A percentile compares a stretch with the other conserved stretches of the same genome.
Conservation (phyloP, 2,329 filamentous ascomycete genomes). For the Aspergillus aculeatus region DNA sequence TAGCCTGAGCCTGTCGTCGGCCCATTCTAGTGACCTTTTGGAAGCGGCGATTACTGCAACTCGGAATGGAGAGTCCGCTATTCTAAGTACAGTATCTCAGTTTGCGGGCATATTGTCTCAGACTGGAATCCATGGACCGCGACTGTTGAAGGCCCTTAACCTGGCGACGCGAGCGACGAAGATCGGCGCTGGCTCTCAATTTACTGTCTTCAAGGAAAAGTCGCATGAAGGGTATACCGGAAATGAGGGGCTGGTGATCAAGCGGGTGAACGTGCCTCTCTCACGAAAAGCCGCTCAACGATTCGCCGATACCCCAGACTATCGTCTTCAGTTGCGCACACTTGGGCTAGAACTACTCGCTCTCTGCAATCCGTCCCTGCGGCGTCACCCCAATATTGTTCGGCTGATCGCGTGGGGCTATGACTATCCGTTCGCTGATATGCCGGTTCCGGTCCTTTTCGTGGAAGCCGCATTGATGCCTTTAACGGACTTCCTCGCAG, state of each 20-base stretch:
- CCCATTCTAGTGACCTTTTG: slow-evolving; percentile 20
- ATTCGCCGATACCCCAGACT: slow-evolving; percentile 24
- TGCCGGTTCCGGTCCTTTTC: slow-evolving; percentile 27
- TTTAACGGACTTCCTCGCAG: slow-evolving; percentile 24
- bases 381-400: slow-evolving; percentile 27
- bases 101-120: slow-evolving; percentile 28
- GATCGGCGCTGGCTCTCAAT: slow-evolving; percentile 27
- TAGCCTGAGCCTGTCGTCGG: neutral
- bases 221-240: neutral
- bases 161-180: slow-evolving; percentile 23
- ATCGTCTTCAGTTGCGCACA: slow-evolving; percentile 25
- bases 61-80: slow-evolving; percentile 26
- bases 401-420: slow-evolving; percentile 29
- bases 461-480: slow-evolving; percentile 29
- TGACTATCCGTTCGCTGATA: slow-evolving; percentile 28
- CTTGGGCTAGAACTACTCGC: slow-evolving; percentile 27
- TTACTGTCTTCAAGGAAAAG: slow-evolving; percentile 27
- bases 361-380: slow-evolving; percentile 28
- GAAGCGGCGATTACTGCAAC: slow-evolving; percentile 25
- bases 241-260: slow-evolving; percentile 27
- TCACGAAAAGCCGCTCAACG: slow-evolving; percentile 18
- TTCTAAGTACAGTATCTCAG: slow-evolving; percentile 27
- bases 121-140: slow-evolving; percentile 28
- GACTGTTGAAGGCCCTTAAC: slow-evolving; percentile 22
- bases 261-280: slow-evolving; percentile 29